Conservation (phyloP, 306 rosid species). For the Dryas drummondii region DNA sequence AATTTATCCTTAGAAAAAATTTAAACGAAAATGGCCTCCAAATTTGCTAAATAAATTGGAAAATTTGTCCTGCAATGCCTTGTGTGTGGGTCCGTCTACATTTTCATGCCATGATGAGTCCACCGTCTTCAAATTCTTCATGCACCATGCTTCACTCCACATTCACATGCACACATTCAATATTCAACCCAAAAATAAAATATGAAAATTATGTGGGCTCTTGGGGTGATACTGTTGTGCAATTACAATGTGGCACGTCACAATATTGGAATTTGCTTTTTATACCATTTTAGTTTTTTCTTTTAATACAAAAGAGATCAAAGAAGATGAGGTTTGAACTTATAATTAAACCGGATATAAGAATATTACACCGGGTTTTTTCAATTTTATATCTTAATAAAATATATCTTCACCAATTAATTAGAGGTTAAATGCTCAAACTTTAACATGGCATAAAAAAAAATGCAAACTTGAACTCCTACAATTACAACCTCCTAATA, state of each 20-base stretch:
- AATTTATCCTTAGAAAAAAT: slow-evolving; percentile 27
- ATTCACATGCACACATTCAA: slow-evolving; percentile 14
- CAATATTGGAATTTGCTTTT: background rate
- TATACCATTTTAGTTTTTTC: too few species aligned
- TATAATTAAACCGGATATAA: too few species aligned
- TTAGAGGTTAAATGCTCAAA: too few species aligned
- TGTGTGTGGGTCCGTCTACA: slow-evolving; percentile 48
- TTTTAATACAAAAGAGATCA: too few species aligned
- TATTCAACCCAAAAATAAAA: background rate
- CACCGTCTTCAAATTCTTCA: background rate
- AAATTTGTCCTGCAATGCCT: slow-evolving; percentile 26
- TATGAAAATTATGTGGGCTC: background rate
- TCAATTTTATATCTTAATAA: too few species aligned
- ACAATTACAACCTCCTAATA: background rate
- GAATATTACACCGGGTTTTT: too few species aligned
- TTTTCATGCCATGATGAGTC: slow-evolving; percentile 1
- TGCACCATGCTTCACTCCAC: background rate
- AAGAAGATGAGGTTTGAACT: too few species aligned
- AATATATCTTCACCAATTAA: too few species aligned
- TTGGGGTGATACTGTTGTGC: background rate
- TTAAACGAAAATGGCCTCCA: slow-evolving; percentile 34
- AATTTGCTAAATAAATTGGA: background rate
- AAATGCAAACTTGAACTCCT: background rate
- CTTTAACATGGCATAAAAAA: too few species aligned
- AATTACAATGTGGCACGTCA: background rate